Percentiles rank a stretch among this genome's conserved stretches.
Conservation (phyloP, 495 filamentous ascomycete species). For the Podospora pseudoanserina region DNA sequence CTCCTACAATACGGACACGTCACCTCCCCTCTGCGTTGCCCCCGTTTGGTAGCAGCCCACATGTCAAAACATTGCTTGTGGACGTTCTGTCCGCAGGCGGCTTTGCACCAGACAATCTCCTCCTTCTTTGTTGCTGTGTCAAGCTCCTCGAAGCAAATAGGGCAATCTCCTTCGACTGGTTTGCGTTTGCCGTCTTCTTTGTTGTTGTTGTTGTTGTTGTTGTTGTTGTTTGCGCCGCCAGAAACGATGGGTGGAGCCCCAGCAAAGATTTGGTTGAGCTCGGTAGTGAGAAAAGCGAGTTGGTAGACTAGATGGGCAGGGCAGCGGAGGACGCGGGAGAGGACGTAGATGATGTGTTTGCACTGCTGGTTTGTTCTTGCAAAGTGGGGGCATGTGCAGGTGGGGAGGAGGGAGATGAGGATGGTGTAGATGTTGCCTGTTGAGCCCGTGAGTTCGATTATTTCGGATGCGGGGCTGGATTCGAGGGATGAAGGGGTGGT, state of each 20-base stretch:
- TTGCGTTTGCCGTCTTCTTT: constrained; percentile 39
- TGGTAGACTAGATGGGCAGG: constrained; percentile 65
- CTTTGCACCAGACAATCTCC: constrained; percentile 65
- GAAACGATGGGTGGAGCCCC: constrained; percentile 42
- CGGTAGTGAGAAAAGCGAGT: constrained; percentile 62
- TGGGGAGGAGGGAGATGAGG: constrained; percentile 48
- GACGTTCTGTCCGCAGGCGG: constrained; percentile 74
- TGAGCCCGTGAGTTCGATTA: constrained; percentile 66
- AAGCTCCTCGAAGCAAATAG: constrained; percentile 73
- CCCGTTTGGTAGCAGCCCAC: constrained; percentile 59
- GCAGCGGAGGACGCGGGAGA: constrained; percentile 63
- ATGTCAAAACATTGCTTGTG: constrained; percentile 68
- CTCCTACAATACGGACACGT: constrained; percentile 63
- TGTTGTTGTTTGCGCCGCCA: constrained; percentile 23
- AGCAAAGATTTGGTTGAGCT: constrained; percentile 60
- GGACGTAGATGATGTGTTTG: constrained; percentile 58
- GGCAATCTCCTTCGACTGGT: constrained; percentile 67
- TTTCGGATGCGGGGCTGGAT: constrained; percentile 24
- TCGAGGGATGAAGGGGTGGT: constrained; percentile 31
- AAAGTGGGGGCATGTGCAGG: constrained; percentile 66
- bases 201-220: constrained; percentile 20
- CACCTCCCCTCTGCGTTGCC: constrained; percentile 38
- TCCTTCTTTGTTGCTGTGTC: constrained; percentile 43
- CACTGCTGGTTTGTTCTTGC: constrained; percentile 59
- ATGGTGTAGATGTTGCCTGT: constrained; percentile 73